Evolutionary conservation across 108 stramenopile species (phyloP).

Genomic region (Stephanodiscus triporus): DNA sequence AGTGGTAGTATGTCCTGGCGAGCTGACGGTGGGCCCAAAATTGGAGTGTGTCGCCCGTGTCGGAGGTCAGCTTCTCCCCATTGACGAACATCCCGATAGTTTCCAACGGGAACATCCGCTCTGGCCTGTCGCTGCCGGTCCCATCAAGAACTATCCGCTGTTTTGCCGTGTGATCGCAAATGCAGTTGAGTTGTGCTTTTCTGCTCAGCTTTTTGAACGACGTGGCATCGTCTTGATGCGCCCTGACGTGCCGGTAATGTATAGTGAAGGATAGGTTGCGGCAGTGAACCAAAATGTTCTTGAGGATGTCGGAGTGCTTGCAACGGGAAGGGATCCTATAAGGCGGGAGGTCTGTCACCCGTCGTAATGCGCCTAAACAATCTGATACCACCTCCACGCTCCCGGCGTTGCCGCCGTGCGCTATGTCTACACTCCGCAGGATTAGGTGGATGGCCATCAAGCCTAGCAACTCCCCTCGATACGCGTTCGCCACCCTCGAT

Average conservation of each 20-base stretch:
- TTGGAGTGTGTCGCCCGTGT: neutral
- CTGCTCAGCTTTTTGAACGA: neutral
- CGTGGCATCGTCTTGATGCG: constrained; percentile 3
- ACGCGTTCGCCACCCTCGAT: constrained; percentile 1
- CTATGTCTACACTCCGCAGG: constrained; percentile 6
- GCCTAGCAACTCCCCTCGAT: constrained; percentile 9
- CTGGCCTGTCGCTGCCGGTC: no score
- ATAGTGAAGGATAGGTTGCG: constrained; percentile 4
- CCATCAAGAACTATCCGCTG: neutral
- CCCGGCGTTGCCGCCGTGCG: neutral
- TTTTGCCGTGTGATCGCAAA: constrained; percentile 4
- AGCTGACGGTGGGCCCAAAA: neutral
- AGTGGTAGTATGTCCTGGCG: neutral
- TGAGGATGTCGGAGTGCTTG: constrained; percentile 23
- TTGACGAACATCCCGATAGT: neutral
- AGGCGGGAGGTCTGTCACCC: neutral
- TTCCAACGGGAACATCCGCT: neutral
- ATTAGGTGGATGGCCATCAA: constrained; percentile 16
- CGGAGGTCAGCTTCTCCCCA: neutral
- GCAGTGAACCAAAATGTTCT: constrained; percentile 27
- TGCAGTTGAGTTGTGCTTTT: constrained; percentile 9
- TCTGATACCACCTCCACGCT: constrained; percentile 22
- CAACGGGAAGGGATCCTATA: constrained; percentile 11
- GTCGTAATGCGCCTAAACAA: constrained; percentile 17
- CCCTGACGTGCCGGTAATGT: neutral